Conservation (phyloP, 139 green algal species). For the Haematococcus sp. region DNA sequence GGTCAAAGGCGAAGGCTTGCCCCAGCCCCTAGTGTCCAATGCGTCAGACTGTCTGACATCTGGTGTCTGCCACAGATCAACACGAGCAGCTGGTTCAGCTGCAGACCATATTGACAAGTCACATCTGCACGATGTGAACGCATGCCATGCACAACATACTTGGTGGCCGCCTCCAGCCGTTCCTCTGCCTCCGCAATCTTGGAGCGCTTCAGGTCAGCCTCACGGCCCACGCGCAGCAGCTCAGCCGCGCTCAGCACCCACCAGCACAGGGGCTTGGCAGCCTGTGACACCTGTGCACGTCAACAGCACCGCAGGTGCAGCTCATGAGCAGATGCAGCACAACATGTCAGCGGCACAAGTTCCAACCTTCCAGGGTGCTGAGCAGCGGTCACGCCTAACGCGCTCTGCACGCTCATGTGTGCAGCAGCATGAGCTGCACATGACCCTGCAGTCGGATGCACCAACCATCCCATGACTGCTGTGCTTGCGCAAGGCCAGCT, state of each 20-base stretch:
- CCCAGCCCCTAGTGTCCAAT: neutral
- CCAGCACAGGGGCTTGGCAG: slow-evolving; percentile 37
- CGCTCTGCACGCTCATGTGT: neutral
- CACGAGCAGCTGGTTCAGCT: neutral
- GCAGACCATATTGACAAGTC: neutral
- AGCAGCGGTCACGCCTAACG: too few relatives aligned
- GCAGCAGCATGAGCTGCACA: neutral
- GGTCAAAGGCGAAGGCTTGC: too few relatives aligned
- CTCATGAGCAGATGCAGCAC: too few relatives aligned
- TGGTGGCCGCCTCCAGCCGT: slow-evolving; percentile 17
- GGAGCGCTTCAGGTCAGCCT: slow-evolving; percentile 26
- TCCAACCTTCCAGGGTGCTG: too few relatives aligned
- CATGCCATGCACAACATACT: neutral
- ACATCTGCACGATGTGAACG: neutral
- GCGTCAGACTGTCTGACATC: neutral
- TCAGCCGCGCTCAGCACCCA: slow-evolving; percentile 34
- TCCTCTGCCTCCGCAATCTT: slow-evolving; percentile 30
- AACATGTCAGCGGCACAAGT: too few relatives aligned
- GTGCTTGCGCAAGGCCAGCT: neutral
- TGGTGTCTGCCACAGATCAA: neutral
- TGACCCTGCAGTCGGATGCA: too few relatives aligned
- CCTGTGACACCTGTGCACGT: slow-evolving; percentile 23
- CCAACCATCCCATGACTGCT: neutral
- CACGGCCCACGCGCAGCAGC: slow-evolving; percentile 18
- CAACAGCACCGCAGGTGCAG: too few relatives aligned